Percentiles rank a stretch among this genome's conserved stretches.
Conservation (phyloP, 2,329 filamentous ascomycete species). For the Colletotrichum scovillei region DNA sequence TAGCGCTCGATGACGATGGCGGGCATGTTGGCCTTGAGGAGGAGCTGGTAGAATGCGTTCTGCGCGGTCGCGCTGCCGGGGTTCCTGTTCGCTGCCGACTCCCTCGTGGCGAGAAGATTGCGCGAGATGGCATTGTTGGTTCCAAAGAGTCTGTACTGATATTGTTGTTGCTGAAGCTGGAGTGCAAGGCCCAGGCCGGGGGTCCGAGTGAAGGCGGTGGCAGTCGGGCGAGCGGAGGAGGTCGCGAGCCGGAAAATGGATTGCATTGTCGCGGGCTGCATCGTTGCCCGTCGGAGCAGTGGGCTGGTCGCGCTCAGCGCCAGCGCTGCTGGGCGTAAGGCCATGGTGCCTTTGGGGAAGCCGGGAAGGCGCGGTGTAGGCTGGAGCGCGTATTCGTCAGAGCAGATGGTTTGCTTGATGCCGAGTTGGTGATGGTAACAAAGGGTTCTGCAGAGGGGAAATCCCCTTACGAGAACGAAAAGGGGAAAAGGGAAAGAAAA, state of each 20-base stretch:
- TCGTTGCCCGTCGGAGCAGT: slow-evolving; percentile 26
- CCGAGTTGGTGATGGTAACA: not conserved
- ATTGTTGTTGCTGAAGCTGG: slow-evolving; percentile 22
- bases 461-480: slow-evolving; percentile 6
- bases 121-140: slow-evolving; percentile 63
- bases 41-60: slow-evolving; percentile 91
- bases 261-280: slow-evolving; percentile 34
- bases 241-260: slow-evolving; percentile 32
- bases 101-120: slow-evolving; percentile 82
- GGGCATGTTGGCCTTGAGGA: slow-evolving; percentile 92
- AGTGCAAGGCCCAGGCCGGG: slow-evolving; percentile 38
- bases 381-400: slow-evolving; percentile 8
- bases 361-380: not conserved
- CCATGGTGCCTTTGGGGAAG: slow-evolving; percentile 29
- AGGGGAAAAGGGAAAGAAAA: not conserved
- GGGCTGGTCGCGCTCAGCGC: slow-evolving; percentile 32
- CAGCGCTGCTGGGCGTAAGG: slow-evolving; percentile 35
- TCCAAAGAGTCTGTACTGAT: slow-evolving; percentile 52
- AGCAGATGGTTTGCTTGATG: slow-evolving; percentile 1
- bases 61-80: slow-evolving; percentile 88
- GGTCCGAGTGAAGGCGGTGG: slow-evolving; percentile 2
- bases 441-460: not conserved
- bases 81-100: slow-evolving; percentile 93
- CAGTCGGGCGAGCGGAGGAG: slow-evolving; percentile 3
- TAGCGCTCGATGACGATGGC: slow-evolving; percentile 93